Base-by-base conservation (phyloP, 2,329 filamentous ascomycete genomes). In the Ophiostoma ips region DNA sequence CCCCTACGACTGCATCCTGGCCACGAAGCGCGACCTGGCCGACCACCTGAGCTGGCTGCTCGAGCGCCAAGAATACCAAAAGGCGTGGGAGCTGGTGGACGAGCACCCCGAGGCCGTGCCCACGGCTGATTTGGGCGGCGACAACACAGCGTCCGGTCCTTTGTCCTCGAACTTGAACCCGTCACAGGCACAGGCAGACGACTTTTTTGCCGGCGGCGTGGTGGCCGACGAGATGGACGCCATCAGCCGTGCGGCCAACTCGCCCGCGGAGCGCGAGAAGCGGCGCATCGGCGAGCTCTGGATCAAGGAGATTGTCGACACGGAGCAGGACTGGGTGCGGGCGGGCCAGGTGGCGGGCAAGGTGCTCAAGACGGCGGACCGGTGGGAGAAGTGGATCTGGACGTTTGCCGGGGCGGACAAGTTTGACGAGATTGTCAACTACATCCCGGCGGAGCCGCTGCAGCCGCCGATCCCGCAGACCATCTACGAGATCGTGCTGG, bases 311-410 rank as follows among this genome's bases (percentile, higher is more conserved):
- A 74, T 96, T 33, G 77, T 95, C 33, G 77, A 81, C 34, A 72
- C 77, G 0, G 30, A 31, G 28, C 74, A 78, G 9, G 73, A 90
- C 54, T 98, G 92, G 92, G 62, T 63, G 9, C 71, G 76, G 51
- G 92, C 92, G 6, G 90, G 87, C 1, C 73, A 83, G 59, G 73
- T 94, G 4, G 90, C 88, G 52, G 85, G 83, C 13, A 87, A 83
- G 60, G 89, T 95, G 0, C 71, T 98, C 1, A 80, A 80, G 40
- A 87, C 83, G 1, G 79, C 87, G 1, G 73, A 83, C 45, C 73
- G 83, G 57, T 98, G 92, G 92, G 89, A 96, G 66, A 87, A 94
- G 59, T 96, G 90, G 88, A 84, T 94, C 5, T 94, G 85, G 79
- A 83, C 79, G 0, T 98, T 98, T 66, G 87, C 88, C 8, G 83